phyloP scores from a whole-genome alignment of 225 moss, liverwort and hornwort genomes.

The Physcomitrium patens region DNA sequence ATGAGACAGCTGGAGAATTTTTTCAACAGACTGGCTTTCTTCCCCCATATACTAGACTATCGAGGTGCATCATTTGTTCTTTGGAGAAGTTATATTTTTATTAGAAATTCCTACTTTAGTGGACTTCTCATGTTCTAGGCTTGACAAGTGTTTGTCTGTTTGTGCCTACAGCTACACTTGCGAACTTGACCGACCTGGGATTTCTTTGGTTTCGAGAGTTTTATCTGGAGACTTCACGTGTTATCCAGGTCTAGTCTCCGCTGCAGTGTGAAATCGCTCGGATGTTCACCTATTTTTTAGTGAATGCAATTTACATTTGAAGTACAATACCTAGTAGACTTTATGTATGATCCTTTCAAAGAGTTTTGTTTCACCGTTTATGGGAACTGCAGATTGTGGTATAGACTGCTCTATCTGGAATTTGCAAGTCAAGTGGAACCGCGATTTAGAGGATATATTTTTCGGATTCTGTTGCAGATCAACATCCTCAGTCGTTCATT shows the following conservation, averaged over 20 bases:
- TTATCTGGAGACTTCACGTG: conserved; percentile 96
- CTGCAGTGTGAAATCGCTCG: not conserved
- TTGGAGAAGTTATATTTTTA: not conserved
- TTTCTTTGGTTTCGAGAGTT: conserved; percentile 99
- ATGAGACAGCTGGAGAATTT: conserved; percentile 94
- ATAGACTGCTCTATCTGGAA: not conserved
- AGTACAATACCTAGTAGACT: not conserved
- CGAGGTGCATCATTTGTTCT: conserved; percentile 62
- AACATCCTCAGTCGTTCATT: not conserved
- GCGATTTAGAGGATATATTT: not conserved
- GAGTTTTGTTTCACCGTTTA: conserved; percentile 1
- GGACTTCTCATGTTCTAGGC: conserved; percentile 15
- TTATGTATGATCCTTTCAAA: not conserved
- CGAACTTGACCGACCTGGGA: conserved; percentile 91
- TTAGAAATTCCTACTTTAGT: conserved; percentile 6
- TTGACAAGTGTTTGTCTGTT: conserved; percentile 21
- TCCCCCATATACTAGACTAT: conserved; percentile 96
- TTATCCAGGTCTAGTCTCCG: conserved; percentile 78
- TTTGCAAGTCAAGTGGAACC: not conserved
- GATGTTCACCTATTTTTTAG: not conserved
- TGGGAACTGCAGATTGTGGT: conserved; percentile 7
- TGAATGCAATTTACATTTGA: not conserved
- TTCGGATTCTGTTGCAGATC: conserved; percentile 19
- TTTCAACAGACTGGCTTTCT: conserved; percentile 90
- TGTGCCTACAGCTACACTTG: conserved; percentile 77